Percentiles rank a stretch among this genome's conserved stretches.
Conservation (phyloP, 2,329 filamentous ascomycete species). For the Sporothrix sp. region DNA sequence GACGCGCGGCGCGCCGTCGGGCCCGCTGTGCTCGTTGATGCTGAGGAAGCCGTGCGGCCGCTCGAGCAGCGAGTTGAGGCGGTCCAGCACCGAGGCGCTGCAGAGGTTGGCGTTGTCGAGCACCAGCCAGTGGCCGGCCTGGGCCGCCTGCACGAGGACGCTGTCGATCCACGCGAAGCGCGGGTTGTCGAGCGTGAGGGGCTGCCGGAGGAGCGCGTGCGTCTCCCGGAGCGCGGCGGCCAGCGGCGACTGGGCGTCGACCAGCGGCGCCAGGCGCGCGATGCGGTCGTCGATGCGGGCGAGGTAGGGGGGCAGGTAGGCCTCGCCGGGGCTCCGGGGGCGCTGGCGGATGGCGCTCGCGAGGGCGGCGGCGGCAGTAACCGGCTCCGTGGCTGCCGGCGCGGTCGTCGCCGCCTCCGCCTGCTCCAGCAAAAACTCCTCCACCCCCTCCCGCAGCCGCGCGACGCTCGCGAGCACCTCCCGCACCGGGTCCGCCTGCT, state of each 20-base stretch:
- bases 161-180: constrained; percentile 96
- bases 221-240: constrained; percentile 38
- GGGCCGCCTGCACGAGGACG: constrained; percentile 75
- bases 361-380: constrained; percentile 41
- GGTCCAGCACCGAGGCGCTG: constrained; percentile 85
- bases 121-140: constrained; percentile 83
- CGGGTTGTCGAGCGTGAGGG: constrained; percentile 56
- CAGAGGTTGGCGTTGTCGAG: constrained; percentile 97
- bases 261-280: constrained; percentile 30
- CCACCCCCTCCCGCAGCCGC: constrained; percentile 30
- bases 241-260: constrained; percentile 37
- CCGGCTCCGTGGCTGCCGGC: constrained; percentile 30
- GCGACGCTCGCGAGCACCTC: constrained; percentile 53
- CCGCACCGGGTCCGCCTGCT: constrained; percentile 78
- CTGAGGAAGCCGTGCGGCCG: constrained; percentile 70
- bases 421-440: constrained; percentile 37
- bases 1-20: constrained; percentile 69
- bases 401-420: constrained; percentile 25
- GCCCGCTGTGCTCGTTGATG: constrained; percentile 85
- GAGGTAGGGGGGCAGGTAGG: constrained; percentile 29
- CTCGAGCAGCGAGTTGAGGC: constrained; percentile 88
- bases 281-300: constrained; percentile 30
- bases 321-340: constrained; percentile 24
- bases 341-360: constrained; percentile 37
- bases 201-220: constrained; percentile 39